Evolutionary conservation across 805 yeast genomes (phyloP).

Genomic region (Cyberlindnera saturnus): DNA sequence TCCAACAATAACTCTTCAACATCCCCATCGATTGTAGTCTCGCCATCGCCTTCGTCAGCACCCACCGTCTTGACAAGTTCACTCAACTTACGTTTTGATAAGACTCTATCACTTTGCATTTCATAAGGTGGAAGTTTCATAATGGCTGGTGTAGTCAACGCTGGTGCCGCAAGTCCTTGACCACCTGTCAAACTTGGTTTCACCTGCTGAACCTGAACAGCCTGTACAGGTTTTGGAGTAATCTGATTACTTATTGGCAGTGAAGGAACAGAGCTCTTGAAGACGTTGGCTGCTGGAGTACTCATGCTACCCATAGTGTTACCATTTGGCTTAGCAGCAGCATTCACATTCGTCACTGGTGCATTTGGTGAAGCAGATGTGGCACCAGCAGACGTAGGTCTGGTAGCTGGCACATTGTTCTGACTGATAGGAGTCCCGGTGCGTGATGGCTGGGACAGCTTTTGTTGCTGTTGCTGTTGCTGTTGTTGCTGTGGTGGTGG

Average conservation of each 20-base stretch:
- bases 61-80: constrained; percentile 83
- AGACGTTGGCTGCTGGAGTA: constrained; percentile 25
- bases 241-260: constrained; percentile 67
- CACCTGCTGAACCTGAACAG: constrained; percentile 59
- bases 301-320: constrained; percentile 20
- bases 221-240: constrained; percentile 56
- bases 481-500: constrained; percentile 8
- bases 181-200: constrained; percentile 87
- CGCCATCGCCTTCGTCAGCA: constrained; percentile 86
- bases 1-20: constrained; percentile 88
- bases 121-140: constrained; percentile 78
- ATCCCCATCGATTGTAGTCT: constrained; percentile 88
- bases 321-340: constrained; percentile 38
- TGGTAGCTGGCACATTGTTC: constrained; percentile 6
- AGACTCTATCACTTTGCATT: constrained; percentile 71
- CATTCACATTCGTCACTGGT: constrained; percentile 43
- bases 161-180: constrained; percentile 62
- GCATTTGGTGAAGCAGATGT: constrained; percentile 26
- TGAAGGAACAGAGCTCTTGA: constrained; percentile 46
- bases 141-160: constrained; percentile 70
- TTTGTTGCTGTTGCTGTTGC: constrained; percentile 16
- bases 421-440: constrained; percentile 18
- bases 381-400: constrained; percentile 9
- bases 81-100: constrained; percentile 82
- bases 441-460: constrained; percentile 14